Conservation (phyloP, 148 eudicot genomes). For the Fagopyrum esculentum region DNA sequence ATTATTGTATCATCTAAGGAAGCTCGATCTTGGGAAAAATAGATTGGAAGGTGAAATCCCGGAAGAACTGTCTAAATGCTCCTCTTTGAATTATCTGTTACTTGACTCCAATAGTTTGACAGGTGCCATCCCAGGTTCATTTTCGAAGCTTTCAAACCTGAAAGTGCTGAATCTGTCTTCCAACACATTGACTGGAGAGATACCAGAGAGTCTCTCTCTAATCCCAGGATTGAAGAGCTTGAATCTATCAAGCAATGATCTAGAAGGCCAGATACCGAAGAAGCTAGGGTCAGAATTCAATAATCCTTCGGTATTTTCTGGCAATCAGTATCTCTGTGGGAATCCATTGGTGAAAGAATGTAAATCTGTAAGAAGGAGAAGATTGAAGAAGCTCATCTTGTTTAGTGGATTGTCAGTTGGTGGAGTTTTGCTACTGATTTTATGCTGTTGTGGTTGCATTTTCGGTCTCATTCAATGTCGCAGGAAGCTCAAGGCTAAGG, state of each 20-base stretch:
- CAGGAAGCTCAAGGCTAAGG: slow-evolving; percentile 32
- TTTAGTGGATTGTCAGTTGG: slow-evolving; percentile 31
- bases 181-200: slow-evolving; percentile 51
- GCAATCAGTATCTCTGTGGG: slow-evolving; percentile 55
- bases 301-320: slow-evolving; percentile 34
- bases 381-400: slow-evolving; percentile 33
- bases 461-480: slow-evolving; percentile 52
- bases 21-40: slow-evolving; percentile 63
- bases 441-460: slow-evolving; percentile 56
- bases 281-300: slow-evolving; percentile 40
- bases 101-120: slow-evolving; percentile 48
- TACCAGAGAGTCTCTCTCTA: slow-evolving; percentile 49
- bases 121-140: slow-evolving; percentile 53
- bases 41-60: slow-evolving; percentile 59
- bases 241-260: slow-evolving; percentile 53
- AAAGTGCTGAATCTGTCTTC: slow-evolving; percentile 55
- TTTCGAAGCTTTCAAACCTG: slow-evolving; percentile 44
- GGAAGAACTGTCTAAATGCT: slow-evolving; percentile 37
- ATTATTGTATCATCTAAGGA: slow-evolving; percentile 32
- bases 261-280: slow-evolving; percentile 67
- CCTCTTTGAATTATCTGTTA: slow-evolving; percentile 29
- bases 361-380: slow-evolving; percentile 22
- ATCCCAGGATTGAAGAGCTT: slow-evolving; percentile 34
- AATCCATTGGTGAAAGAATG: slow-evolving; percentile 47
- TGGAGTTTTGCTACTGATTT: slow-evolving; percentile 31